These are phyloP conservation scores for Saccharomyces hybrid DNA, from an alignment of 1,139 yeast genomes.

Conservation along the genomic window DNA sequence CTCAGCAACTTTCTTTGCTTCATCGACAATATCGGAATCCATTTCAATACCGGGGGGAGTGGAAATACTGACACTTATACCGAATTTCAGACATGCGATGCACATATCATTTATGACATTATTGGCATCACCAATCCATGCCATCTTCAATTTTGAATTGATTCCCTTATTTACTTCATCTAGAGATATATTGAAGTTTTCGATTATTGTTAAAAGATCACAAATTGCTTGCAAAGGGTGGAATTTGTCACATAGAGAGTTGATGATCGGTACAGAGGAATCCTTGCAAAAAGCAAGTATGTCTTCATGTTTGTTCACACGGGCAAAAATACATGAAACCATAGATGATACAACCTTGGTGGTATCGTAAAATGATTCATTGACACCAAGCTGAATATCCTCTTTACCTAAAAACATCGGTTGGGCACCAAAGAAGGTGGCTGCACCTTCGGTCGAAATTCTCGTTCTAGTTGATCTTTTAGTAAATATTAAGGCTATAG, in stretches of 20 bases:
- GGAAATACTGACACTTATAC: conserved; percentile 77
- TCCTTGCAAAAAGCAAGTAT: conserved; percentile 67
- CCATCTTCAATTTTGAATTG: conserved; percentile 50
- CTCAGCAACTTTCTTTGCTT: conserved; percentile 48
- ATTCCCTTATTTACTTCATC: conserved; percentile 13
- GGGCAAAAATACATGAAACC: conserved; percentile 94
- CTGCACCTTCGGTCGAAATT: conserved; percentile 91
- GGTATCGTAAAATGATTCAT: conserved; percentile 84
- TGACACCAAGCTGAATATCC: conserved; percentile 92
- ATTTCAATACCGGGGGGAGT: conserved; percentile 71
- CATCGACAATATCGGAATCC: conserved; percentile 46
- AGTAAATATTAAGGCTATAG: conserved; percentile 75
- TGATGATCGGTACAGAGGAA: conserved; percentile 84
- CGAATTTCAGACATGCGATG: conserved; percentile 77
- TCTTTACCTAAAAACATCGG: conserved; percentile 96
- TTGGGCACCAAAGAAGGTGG: conserved; percentile 86
- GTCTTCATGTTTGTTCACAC: conserved; percentile 80
- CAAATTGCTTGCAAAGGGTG: conserved; percentile 96
- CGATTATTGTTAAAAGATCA: conserved; percentile 79
- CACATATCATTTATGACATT: conserved; percentile 91
- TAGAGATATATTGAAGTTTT: conserved; percentile 46
- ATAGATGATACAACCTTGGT: conserved; percentile 85
- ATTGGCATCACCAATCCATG: conserved; percentile 97
- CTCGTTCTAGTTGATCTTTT: conserved; percentile 95
- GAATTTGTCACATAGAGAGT: conserved; percentile 84